These are phyloP conservation scores for Wallacemonas sp. DNA, from an alignment of 208 protist genomes.

Conservation along the genomic window DNA sequence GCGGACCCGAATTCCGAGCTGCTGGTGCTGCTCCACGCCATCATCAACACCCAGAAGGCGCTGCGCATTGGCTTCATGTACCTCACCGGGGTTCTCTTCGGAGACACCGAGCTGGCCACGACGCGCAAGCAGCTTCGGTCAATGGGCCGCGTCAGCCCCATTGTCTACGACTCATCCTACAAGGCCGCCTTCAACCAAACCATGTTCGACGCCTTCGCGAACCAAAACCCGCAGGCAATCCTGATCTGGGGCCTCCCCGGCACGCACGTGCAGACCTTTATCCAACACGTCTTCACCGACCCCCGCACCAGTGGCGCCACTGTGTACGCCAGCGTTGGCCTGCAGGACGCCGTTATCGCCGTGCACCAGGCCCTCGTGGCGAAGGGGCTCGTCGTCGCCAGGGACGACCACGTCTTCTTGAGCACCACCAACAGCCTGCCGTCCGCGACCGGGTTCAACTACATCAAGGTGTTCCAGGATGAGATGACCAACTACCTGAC, in stretches of 20 bases:
- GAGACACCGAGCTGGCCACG: conserved; percentile 28
- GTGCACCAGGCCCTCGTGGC: conserved; percentile 19
- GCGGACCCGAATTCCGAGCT: conserved; percentile 38
- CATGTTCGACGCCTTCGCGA: conserved; percentile 42
- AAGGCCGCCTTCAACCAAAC: conserved; percentile 15
- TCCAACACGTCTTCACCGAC: conserved; percentile 26
- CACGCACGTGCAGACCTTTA: conserved; percentile 31
- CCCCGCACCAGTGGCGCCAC: conserved; percentile 27
- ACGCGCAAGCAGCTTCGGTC: conserved; percentile 5
- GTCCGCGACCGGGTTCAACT: conserved; percentile 18
- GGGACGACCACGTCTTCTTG: conserved; percentile 32
- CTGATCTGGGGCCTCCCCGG: conserved; percentile 31
- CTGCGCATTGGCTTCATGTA: conserved; percentile 60
- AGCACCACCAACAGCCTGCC: conserved; percentile 39
- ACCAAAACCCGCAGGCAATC: conserved; percentile 42
- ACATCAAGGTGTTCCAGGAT: conserved; percentile 33
- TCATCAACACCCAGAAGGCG: conserved; percentile 23
- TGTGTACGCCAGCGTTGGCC: conserved; percentile 25
- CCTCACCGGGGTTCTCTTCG: conserved; percentile 32
- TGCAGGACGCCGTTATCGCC: conserved; percentile 23
- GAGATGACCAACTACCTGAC: conserved; percentile 44
- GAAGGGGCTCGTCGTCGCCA: conserved; percentile 1
- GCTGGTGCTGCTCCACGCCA: conserved; percentile 28
- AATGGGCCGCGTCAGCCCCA: conserved; percentile 6
- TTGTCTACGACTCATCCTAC: conserved; percentile 28